These are phyloP conservation scores for Wallacemonas sp. DNA, from an alignment of 208 protist genomes.

Conservation along the genomic window DNA sequence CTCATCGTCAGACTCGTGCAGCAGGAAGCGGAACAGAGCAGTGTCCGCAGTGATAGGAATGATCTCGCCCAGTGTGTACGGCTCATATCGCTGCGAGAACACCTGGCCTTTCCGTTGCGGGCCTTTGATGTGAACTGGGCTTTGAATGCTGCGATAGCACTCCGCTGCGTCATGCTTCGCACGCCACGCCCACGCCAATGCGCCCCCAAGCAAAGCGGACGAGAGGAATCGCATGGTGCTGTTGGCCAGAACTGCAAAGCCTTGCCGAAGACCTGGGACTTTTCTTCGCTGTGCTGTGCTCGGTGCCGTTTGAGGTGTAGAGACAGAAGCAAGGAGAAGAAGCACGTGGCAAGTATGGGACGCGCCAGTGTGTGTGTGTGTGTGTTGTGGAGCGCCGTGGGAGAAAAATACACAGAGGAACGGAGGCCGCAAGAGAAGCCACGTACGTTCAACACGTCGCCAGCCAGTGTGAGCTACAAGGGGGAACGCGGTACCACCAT, in stretches of 20 bases:
- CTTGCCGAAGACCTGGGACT: too few relatives aligned
- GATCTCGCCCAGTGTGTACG: constrained; percentile 80
- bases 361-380: too few relatives aligned
- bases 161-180: constrained; percentile 12
- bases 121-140: constrained; percentile 66
- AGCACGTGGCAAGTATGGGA: too few relatives aligned
- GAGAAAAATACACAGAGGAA: too few relatives aligned
- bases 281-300: too few relatives aligned
- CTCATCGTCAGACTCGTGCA: constrained; percentile 65
- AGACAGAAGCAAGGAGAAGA: constrained; percentile 4
- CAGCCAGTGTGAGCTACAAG: too few relatives aligned
- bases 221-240: constrained; percentile 47
- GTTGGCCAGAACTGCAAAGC: constrained; percentile 1
- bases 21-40: constrained; percentile 86
- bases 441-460: too few relatives aligned
- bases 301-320: neutral
- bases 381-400: too few relatives aligned
- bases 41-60: constrained; percentile 86
- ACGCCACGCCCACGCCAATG: constrained; percentile 20
- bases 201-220: constrained; percentile 25
- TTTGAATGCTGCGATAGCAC: constrained; percentile 79
- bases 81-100: constrained; percentile 81
- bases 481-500: too few relatives aligned
- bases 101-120: constrained; percentile 44
- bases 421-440: too few relatives aligned